phyloP scores from a whole-genome alignment of 2,329 filamentous ascomycete species.

The Arthroderma sp. region DNA sequence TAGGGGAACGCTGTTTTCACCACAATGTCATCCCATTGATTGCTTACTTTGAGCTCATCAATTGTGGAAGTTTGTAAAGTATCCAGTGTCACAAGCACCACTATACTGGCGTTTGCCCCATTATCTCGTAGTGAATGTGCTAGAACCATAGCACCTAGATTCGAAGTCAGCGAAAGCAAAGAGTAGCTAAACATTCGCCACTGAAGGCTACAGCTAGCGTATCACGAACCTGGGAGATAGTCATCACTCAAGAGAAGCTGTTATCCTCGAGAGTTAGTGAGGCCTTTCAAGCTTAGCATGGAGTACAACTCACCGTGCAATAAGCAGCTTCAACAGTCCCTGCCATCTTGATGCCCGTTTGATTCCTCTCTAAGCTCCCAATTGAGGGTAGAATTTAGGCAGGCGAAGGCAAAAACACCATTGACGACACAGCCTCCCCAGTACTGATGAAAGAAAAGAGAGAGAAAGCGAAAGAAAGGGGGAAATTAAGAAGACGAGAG shows the following conservation, averaged over 20 bases:
- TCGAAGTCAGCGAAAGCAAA: slow-evolving; percentile 5
- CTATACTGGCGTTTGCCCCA: slow-evolving; percentile 73
- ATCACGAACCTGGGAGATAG: slow-evolving; percentile 69
- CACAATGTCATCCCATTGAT: background rate
- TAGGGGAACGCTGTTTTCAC: background rate
- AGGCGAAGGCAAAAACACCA: no score
- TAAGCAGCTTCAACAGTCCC: slow-evolving; percentile 43
- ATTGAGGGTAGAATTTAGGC: no score
- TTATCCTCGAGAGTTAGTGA: slow-evolving; percentile 4
- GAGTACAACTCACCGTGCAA: slow-evolving; percentile 43
- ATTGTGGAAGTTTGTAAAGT: slow-evolving; percentile 63
- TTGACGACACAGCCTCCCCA: no score
- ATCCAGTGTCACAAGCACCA: slow-evolving; percentile 69
- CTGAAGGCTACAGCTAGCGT: background rate
- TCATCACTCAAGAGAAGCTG: slow-evolving; percentile 84
- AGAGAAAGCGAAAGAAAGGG: no score
- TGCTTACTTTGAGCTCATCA: slow-evolving; percentile 58
- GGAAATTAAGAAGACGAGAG: no score
- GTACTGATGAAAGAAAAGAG: no score
- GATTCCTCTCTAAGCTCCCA: no score
- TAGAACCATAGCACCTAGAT: slow-evolving; percentile 72
- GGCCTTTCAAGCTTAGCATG: background rate
- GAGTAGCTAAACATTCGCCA: background rate
- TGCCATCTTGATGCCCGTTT: background rate
- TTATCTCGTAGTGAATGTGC: slow-evolving; percentile 90